phyloP scores from a whole-genome alignment of 2,329 filamentous ascomycete genomes.

The Grosmannia serpens region DNA sequence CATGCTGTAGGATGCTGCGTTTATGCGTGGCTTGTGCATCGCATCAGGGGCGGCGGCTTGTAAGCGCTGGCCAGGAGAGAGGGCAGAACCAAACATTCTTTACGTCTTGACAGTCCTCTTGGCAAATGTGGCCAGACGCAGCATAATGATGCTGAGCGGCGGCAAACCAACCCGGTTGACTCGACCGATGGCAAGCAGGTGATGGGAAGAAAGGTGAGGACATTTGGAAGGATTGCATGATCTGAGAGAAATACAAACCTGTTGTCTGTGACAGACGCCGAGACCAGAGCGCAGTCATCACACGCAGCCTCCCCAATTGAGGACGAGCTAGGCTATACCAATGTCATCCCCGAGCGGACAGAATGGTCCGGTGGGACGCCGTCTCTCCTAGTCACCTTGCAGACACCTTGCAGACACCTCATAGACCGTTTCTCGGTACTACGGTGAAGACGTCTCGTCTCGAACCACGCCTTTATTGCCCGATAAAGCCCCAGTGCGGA shows the following conservation, averaged over 20 bases:
- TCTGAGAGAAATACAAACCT: neutral
- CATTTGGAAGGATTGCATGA: neutral
- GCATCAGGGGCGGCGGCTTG: neutral
- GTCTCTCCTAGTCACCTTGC: too few species aligned
- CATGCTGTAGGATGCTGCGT: neutral
- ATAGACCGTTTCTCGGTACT: too few species aligned
- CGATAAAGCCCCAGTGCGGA: too few species aligned
- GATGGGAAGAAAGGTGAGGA: neutral
- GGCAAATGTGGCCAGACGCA: neutral
- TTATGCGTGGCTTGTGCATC: neutral
- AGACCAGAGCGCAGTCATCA: too few species aligned
- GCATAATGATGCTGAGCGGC: too few species aligned
- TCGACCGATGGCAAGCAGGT: neutral
- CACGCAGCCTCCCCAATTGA: too few species aligned
- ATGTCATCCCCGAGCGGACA: neutral
- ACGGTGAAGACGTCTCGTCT: too few species aligned
- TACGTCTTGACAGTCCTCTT: too few species aligned
- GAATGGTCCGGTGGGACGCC: too few species aligned
- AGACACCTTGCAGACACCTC: too few species aligned
- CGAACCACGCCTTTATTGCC: too few species aligned
- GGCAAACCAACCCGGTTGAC: neutral
- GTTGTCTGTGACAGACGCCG: neutral
- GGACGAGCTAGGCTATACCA: too few species aligned
- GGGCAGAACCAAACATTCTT: neutral
- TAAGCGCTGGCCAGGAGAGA: neutral